Percentiles rank a stretch among this genome's conserved stretches.
Evolutionary conservation across 768 basidiomycete genomes (phyloP).

Genomic region (Lenzites betulinus): DNA sequence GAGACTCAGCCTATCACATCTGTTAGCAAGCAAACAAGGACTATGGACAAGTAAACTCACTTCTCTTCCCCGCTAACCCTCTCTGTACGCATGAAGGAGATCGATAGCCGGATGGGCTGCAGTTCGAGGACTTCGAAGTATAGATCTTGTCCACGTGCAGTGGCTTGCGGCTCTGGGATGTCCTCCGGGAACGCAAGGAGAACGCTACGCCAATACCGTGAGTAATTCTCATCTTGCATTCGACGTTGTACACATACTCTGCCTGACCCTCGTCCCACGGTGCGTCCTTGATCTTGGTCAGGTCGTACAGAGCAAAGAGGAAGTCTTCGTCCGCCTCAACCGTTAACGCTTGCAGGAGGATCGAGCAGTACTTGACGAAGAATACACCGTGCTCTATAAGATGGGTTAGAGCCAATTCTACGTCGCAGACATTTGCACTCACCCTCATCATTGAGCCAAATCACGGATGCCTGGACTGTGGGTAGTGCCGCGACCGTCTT

Average conservation of each 20-base stretch:
- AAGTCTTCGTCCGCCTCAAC: constrained; percentile 98
- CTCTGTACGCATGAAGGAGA: constrained; percentile 98
- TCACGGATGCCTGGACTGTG: constrained; percentile 83
- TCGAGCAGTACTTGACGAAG: constrained; percentile 97
- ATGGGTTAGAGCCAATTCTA: not conserved
- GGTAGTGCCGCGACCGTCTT: constrained; percentile 81
- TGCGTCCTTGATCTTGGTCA: constrained; percentile 87
- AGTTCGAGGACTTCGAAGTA: constrained; percentile 97
- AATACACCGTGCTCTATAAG: constrained; percentile 89
- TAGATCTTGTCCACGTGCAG: constrained; percentile 71
- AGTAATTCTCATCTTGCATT: not conserved
- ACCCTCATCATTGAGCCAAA: constrained; percentile 95
- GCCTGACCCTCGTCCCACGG: constrained; percentile 80
- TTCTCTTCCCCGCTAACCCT: constrained; percentile 91
- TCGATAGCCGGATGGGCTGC: constrained; percentile 87
- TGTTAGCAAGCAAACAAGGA: not conserved
- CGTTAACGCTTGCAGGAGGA: constrained; percentile 90
- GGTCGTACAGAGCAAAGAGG: constrained; percentile 87
- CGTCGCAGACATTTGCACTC: constrained; percentile 12
- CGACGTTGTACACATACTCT: constrained; percentile 55
- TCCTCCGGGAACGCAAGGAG: constrained; percentile 70
- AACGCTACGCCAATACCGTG: constrained; percentile 43
- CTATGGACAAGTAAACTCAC: constrained; percentile 45
- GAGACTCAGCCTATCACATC: constrained; percentile 56
- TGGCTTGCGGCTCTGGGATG: constrained; percentile 69